Conservation (phyloP, 306 rosid species). For the Astragalus glycyphyllos region DNA sequence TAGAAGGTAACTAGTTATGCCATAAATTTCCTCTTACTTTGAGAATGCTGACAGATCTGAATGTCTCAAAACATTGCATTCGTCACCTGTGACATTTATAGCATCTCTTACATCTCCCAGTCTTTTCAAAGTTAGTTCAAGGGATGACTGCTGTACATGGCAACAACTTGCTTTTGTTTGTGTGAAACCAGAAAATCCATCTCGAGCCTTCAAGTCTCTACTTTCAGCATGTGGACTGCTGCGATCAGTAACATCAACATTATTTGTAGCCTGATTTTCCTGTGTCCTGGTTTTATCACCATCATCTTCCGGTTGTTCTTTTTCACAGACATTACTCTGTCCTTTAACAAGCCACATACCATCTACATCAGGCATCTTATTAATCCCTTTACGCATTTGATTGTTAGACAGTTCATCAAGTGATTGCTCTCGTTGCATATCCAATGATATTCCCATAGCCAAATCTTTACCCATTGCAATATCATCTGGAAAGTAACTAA, state of each 20-base stretch:
- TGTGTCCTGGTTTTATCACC: slow-evolving; percentile 46
- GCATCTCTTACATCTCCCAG: slow-evolving; percentile 56
- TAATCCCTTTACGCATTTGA: slow-evolving; percentile 43
- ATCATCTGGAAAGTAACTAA: slow-evolving; percentile 48
- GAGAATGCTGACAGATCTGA: slow-evolving; percentile 68
- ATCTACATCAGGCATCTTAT: slow-evolving; percentile 42
- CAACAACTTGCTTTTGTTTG: slow-evolving; percentile 51
- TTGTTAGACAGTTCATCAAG: slow-evolving; percentile 48
- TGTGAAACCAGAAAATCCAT: slow-evolving; percentile 51
- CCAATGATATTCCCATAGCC: slow-evolving; percentile 51
- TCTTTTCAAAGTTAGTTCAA: slow-evolving; percentile 60
- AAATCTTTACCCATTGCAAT: slow-evolving; percentile 60
- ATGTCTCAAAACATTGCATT: slow-evolving; percentile 59
- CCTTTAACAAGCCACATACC: slow-evolving; percentile 42
- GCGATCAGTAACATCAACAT: slow-evolving; percentile 43
- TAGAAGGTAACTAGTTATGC: slow-evolving; percentile 14
- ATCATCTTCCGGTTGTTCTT: slow-evolving; percentile 45
- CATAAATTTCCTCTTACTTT: slow-evolving; percentile 53
- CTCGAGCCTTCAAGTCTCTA: slow-evolving; percentile 51
- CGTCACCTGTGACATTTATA: slow-evolving; percentile 51
- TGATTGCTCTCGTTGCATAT: slow-evolving; percentile 39
- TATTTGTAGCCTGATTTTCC: slow-evolving; percentile 42
- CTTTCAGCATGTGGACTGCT: slow-evolving; percentile 53
- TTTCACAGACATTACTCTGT: slow-evolving; percentile 38
- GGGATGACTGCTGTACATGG: slow-evolving; percentile 55